These are phyloP conservation scores for Kwoniella sp. DNA, from an alignment of 768 basidiomycete species.

Conservation along the genomic window DNA sequence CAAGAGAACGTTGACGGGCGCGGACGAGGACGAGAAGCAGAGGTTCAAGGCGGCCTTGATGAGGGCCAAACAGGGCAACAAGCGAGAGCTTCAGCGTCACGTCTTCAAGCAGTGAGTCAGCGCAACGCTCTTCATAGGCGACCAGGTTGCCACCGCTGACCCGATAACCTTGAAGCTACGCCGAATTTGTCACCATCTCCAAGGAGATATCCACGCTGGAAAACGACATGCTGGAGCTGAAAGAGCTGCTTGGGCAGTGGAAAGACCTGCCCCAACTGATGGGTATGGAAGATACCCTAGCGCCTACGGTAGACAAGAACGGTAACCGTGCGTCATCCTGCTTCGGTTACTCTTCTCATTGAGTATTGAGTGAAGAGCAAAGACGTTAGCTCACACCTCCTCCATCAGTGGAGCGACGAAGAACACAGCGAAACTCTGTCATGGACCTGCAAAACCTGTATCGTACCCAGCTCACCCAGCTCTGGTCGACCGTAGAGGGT, in stretches of 20 bases:
- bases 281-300: constrained; percentile 67
- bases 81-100: constrained; percentile 76
- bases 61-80: constrained; percentile 78
- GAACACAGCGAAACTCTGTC: constrained; percentile 79
- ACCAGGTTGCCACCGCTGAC: neutral
- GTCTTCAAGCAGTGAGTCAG: constrained; percentile 82
- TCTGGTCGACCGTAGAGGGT: constrained; percentile 87
- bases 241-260: constrained; percentile 90
- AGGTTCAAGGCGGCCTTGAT: constrained; percentile 44
- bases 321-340: constrained; percentile 29
- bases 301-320: constrained; percentile 40
- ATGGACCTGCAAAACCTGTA: constrained; percentile 91
- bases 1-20: constrained; percentile 44
- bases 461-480: constrained; percentile 84
- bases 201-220: constrained; percentile 95
- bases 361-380: too few species aligned
- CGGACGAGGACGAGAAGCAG: constrained; percentile 50
- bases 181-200: constrained; percentile 92
- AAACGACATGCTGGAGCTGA: constrained; percentile 95
- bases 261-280: constrained; percentile 89
- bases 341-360: neutral
- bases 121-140: neutral
- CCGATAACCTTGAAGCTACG: constrained; percentile 70
- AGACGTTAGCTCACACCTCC: constrained; percentile 42
- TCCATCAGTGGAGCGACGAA: constrained; percentile 55